These are phyloP conservation scores for Podospora pseudoanserina DNA, from an alignment of 495 filamentous ascomycete genomes.

Conservation along the genomic window DNA sequence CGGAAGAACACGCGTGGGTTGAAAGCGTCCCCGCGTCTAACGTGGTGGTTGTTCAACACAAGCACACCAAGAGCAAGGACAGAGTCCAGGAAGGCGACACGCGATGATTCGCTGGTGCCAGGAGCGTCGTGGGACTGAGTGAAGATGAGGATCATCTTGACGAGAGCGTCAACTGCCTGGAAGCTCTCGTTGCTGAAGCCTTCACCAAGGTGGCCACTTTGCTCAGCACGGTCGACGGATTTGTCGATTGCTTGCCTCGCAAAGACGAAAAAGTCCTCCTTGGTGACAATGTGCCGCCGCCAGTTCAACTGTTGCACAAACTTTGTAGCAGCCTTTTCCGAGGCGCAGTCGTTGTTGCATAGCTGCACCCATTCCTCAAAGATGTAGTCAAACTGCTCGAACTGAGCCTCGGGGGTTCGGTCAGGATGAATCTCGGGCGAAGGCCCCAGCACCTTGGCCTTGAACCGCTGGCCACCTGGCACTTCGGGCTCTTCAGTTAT, in stretches of 20 bases:
- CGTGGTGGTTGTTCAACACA: constrained; percentile 79
- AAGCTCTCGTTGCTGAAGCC: constrained; percentile 67
- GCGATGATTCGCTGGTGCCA: constrained; percentile 41
- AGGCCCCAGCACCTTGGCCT: constrained; percentile 66
- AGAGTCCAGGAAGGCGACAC: constrained; percentile 66
- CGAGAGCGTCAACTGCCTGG: constrained; percentile 77
- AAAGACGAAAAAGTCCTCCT: constrained; percentile 73
- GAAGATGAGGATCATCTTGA: constrained; percentile 73
- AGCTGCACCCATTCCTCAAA: constrained; percentile 92
- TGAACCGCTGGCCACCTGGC: constrained; percentile 61
- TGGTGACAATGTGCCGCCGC: constrained; percentile 61
- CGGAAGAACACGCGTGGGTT: constrained; percentile 89
- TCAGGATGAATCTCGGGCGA: constrained; percentile 44
- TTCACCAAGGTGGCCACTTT: constrained; percentile 49
- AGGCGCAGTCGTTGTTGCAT: constrained; percentile 65
- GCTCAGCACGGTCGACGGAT: constrained; percentile 72
- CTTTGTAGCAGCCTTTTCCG: constrained; percentile 64
- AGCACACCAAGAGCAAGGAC: constrained; percentile 72
- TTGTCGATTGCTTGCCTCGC: constrained; percentile 77
- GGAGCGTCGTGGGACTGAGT: constrained; percentile 60
- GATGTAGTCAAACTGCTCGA: constrained; percentile 85
- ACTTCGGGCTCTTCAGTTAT: constrained; percentile 67
- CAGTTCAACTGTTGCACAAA: constrained; percentile 85
- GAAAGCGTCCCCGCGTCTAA: constrained; percentile 75
- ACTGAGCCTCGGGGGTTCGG: constrained; percentile 40